phyloP scores from a whole-genome alignment of 2,329 filamentous ascomycete genomes.

The Xylariales sp. region DNA sequence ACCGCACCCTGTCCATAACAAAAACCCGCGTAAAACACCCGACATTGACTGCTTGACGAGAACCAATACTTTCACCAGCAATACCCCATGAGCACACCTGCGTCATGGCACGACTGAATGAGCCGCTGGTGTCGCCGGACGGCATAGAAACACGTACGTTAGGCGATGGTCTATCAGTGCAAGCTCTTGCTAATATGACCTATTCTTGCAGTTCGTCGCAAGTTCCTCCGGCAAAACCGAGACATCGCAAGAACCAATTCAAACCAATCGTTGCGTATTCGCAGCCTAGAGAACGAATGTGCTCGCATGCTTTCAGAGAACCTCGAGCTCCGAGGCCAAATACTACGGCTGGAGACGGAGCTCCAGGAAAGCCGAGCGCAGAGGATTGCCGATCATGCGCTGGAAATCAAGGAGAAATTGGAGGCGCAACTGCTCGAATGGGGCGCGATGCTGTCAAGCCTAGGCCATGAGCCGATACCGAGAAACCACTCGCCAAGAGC shows the following conservation, averaged over 20 bases:
- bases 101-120: constrained; percentile 77
- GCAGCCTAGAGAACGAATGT: constrained; percentile 70
- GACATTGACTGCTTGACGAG: too few relatives aligned
- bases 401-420: constrained; percentile 65
- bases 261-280: constrained; percentile 70
- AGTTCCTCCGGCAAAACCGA: constrained; percentile 77
- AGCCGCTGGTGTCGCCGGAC: constrained; percentile 63
- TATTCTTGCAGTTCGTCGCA: constrained; percentile 61
- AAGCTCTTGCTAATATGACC: too few relatives aligned
- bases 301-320: constrained; percentile 75
- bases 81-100: neutral
- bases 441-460: constrained; percentile 58
- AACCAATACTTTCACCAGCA: too few relatives aligned
- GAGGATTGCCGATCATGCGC: constrained; percentile 60
- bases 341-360: constrained; percentile 65
- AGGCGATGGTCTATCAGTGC: too few relatives aligned
- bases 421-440: constrained; percentile 70
- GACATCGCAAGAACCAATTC: constrained; percentile 79
- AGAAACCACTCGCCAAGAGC: constrained; percentile 39
- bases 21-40: too few relatives aligned
- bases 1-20: too few relatives aligned
- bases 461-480: constrained; percentile 56
- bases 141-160: constrained; percentile 66
- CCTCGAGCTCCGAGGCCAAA: constrained; percentile 64
- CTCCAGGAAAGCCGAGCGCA: constrained; percentile 56